Evolutionary conservation across 2,329 filamentous ascomycete species (phyloP), one percentile per base, ranked within the genome.

Genomic region (Penicillium nordicum): DNA sequence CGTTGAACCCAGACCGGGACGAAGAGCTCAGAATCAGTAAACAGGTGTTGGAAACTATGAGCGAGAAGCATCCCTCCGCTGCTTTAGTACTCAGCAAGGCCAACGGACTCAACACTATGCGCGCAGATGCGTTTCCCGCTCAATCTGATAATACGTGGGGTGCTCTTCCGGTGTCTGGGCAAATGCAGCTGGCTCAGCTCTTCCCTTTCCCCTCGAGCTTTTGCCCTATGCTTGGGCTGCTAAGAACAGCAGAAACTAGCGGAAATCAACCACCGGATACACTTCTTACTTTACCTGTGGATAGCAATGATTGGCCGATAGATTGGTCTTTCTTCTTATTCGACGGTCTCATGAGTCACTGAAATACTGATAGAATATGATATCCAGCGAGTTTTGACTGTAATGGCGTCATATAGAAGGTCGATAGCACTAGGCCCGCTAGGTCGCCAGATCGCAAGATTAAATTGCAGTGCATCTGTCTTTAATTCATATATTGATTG

Each of bases 61-160:
- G 57, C 14, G 54, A 59, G 21, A 59, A 54, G n/a, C 57, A 59
- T 51, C 23, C 50, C 2, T 55, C 56, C 3, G 50, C 54, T n/a
- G 18, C 18, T 10, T 30, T 51, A 30, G 43, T 46, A 9, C 44
- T 32, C 5, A n/a, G 23, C 43, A 53, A 49, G 12, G 23, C 36
- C n/a, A 30, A 36, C 5, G 7, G 14, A 18, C 29, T 53, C 18
- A 14, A 38, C 27, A 53, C 36, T 12, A 30, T 53, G 16, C 43
- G 37, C n/a, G 21, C 27, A 27, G 45, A 30, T 30, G 12, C 45
- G 11, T 48, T 53, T 49, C 44, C 51, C 11, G 6, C 21, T 11
- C 51, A 42, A 25, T 8, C 44, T 14, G 51, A 42, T 16, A 18
- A 25, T 23, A 36, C 30, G 27, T 48, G 37, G 37, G 30, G 5